A percentile compares a stretch with the other conserved stretches of the same genome.
phyloP scores from a whole-genome alignment of 805 yeast species.

The Nakazawaea populi region DNA sequence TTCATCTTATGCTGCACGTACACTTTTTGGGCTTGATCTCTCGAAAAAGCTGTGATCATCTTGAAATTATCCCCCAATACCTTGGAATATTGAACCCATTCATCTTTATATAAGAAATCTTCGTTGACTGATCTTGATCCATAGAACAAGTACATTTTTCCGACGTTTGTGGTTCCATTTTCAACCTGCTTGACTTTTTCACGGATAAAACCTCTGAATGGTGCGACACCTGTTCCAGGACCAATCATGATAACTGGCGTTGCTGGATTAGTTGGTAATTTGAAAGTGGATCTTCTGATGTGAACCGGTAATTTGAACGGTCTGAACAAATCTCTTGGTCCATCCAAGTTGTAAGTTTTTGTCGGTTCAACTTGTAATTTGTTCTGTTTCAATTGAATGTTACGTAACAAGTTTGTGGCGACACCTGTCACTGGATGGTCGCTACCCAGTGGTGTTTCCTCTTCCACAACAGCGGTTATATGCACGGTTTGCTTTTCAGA shows the following conservation, averaged over 20 bases:
- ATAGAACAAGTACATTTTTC: slow-evolving; percentile 71
- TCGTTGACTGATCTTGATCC: slow-evolving; percentile 80
- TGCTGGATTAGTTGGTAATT: slow-evolving; percentile 79
- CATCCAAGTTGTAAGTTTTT: slow-evolving; percentile 66
- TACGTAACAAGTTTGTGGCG: slow-evolving; percentile 79
- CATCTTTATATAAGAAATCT: slow-evolving; percentile 83
- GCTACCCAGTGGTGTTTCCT: slow-evolving; percentile 29
- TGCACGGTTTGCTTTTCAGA: slow-evolving; percentile 71
- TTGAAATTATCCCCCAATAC: slow-evolving; percentile 57
- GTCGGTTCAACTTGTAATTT: slow-evolving; percentile 34
- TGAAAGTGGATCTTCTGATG: slow-evolving; percentile 91
- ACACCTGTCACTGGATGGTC: slow-evolving; percentile 68
- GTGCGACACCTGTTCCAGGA: slow-evolving; percentile 99
- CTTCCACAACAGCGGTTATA: slow-evolving; percentile 90
- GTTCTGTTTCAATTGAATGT: slow-evolving; percentile 58
- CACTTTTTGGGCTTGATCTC: slow-evolving; percentile 57
- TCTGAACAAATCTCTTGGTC: slow-evolving; percentile 63
- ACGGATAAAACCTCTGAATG: slow-evolving; percentile 91
- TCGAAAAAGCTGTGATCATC: slow-evolving; percentile 79
- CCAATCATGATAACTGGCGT: slow-evolving; percentile 90
- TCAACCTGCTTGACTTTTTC: slow-evolving; percentile 64
- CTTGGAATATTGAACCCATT: slow-evolving; percentile 76
- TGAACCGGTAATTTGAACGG: slow-evolving; percentile 78
- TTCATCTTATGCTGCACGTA: slow-evolving; percentile 81
- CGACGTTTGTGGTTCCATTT: slow-evolving; percentile 47